Percentiles rank a stretch among this genome's conserved stretches.
These are phyloP conservation scores for Paradendryphiella salina DNA, from an alignment of 2,329 filamentous ascomycete genomes.

Conservation along the genomic window DNA sequence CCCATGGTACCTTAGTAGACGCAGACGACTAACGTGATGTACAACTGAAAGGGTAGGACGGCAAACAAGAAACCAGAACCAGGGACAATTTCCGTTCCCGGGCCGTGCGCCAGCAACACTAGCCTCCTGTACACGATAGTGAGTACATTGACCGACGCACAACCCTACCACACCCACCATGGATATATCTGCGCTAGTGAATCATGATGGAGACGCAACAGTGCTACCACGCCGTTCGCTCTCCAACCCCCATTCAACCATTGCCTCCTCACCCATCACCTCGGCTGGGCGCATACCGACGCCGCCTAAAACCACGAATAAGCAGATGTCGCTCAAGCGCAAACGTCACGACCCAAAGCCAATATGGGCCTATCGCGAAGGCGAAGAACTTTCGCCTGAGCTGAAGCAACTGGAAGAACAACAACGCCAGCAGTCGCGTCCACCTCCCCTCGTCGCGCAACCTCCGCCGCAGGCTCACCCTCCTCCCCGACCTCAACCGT, in stretches of 20 bases:
- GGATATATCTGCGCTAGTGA: conserved; percentile 44
- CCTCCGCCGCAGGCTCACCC: conserved; percentile 19
- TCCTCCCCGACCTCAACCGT: conserved; percentile 16
- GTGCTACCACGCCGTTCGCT: conserved; percentile 39
- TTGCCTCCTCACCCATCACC: conserved; percentile 35
- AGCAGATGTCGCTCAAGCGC: conserved; percentile 39
- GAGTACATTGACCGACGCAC: conserved; percentile 15
- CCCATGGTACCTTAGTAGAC: background rate
- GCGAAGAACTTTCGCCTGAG: conserved; percentile 31
- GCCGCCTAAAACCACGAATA: conserved; percentile 25
- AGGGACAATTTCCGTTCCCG: background rate
- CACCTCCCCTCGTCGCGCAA: conserved; percentile 23
- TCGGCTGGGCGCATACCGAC: conserved; percentile 36
- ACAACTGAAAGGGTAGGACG: conserved; percentile 1
- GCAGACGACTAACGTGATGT: background rate
- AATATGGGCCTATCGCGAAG: conserved; percentile 43
- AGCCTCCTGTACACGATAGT: conserved; percentile 14
- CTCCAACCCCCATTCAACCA: conserved; percentile 34
- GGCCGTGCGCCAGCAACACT: conserved; percentile 15
- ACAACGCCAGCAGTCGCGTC: conserved; percentile 29
- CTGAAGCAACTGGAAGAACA: conserved; percentile 31
- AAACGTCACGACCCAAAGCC: conserved; percentile 45
- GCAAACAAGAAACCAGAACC: background rate
- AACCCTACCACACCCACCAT: conserved; percentile 36
- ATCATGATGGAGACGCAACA: conserved; percentile 36